A percentile compares a stretch with the other conserved stretches of the same genome.
Evolutionary conservation across 208 protist species (phyloP).

Genomic region (Entamoeba invadens): DNA sequence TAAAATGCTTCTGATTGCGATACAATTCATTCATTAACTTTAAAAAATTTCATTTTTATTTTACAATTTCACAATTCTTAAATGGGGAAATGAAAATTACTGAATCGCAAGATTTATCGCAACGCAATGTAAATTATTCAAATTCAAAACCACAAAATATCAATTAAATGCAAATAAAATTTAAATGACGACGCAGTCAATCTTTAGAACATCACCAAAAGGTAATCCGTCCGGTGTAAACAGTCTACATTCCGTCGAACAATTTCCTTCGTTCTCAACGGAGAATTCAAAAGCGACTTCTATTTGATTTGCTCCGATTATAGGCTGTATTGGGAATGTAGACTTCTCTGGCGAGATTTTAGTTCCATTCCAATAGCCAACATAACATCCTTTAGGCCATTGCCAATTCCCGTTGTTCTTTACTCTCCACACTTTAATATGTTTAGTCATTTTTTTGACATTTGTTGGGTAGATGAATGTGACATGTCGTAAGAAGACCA

Average conservation of each 20-base stretch:
- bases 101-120: no score
- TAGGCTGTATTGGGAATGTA: neutral
- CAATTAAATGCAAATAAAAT: no score
- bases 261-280: neutral
- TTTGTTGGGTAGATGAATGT: neutral
- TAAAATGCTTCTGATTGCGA: no score
- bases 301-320: neutral
- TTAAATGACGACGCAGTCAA: neutral
- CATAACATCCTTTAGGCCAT: neutral
- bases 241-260: neutral
- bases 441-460: neutral
- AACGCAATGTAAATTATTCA: no score
- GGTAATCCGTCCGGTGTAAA: neutral
- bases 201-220: neutral
- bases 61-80: no score
- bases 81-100: no score
- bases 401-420: neutral
- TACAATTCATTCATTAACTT: no score
- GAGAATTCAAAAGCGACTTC: neutral
- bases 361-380: neutral
- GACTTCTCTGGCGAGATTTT: neutral
- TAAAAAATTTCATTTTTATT: no score
- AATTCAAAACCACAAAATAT: no score
- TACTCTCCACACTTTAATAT: neutral
- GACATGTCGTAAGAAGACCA: neutral